Evolutionary conservation across 495 filamentous ascomycete genomes (phyloP).

Genomic region (Geopyxis carbonaria): DNA sequence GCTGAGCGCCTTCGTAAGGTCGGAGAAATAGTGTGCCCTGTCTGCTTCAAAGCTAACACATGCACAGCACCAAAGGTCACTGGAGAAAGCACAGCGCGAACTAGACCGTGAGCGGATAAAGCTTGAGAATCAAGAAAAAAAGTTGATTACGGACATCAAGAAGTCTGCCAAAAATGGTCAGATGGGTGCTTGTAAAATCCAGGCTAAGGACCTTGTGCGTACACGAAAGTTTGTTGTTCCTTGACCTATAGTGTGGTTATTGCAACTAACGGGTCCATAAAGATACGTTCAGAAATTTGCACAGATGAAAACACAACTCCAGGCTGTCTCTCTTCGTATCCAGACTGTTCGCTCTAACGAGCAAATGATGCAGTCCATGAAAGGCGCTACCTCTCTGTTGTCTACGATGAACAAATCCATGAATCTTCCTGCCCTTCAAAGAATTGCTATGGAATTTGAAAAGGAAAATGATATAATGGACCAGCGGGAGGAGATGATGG

Average conservation of each 20-base stretch:
- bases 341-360: conserved; percentile 97
- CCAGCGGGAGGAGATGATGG: conserved; percentile 98
- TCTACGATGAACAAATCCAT: conserved; percentile 94
- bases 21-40: too few relatives aligned
- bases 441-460: conserved; percentile 99
- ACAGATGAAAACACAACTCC: conserved; percentile 87
- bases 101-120: conserved; percentile 85
- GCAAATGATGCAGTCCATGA: conserved; percentile 99
- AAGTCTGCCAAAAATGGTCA: conserved; percentile 95
- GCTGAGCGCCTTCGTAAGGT: conserved; percentile 85
- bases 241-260: neutral
- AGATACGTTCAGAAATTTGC: conserved; percentile 98
- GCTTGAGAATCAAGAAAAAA: conserved; percentile 96
- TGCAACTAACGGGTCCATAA: neutral
- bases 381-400: conserved; percentile 79
- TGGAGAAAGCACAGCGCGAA: conserved; percentile 93
- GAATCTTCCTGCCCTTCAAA: conserved; percentile 87
- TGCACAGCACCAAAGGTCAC: conserved; percentile 67
- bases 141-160: conserved; percentile 84
- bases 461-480: conserved; percentile 99
- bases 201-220: conserved; percentile 89
- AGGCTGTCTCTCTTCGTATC: conserved; percentile 86
- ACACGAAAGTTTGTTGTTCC: conserved; percentile 50
- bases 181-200: conserved; percentile 89
- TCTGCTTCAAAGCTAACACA: too few relatives aligned